Evolutionary conservation across 2,329 filamentous ascomycete species (phyloP).

Genomic region (Cercospora sp.): DNA sequence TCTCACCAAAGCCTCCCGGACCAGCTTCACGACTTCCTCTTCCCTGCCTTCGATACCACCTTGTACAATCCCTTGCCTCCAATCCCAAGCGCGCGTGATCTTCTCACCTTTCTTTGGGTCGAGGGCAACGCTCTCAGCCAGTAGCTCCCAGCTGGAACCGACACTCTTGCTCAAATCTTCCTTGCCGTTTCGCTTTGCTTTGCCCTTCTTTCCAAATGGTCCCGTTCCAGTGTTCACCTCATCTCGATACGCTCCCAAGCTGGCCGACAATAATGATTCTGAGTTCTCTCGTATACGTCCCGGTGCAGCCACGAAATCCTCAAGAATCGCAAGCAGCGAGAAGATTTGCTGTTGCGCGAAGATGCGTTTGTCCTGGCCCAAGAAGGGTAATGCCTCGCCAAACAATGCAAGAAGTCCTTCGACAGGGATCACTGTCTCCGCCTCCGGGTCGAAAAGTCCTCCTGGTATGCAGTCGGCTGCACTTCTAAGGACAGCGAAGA

Average conservation of each 20-base stretch:
- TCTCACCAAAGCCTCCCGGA: constrained; percentile 25
- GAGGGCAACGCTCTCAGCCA: constrained; percentile 27
- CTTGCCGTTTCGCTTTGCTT: constrained; percentile 21
- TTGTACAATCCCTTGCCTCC: constrained; percentile 26
- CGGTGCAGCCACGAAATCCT: constrained; percentile 34
- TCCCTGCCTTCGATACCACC: constrained; percentile 21
- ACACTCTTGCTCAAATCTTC: constrained; percentile 30
- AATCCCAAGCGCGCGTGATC: constrained; percentile 27
- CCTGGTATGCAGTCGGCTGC: constrained; percentile 89
- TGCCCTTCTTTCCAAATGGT: constrained; percentile 10
- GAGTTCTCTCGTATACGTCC: constrained; percentile 34
- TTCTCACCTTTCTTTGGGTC: constrained; percentile 17
- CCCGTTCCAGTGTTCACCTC: constrained; percentile 18
- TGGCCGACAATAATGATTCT: constrained; percentile 31
- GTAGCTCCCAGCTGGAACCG: constrained; percentile 34
- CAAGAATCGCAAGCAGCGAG: constrained; percentile 31
- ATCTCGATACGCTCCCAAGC: constrained; percentile 29
- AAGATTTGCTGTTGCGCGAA: constrained; percentile 34
- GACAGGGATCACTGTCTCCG: constrained; percentile 81
- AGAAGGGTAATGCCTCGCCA: constrained; percentile 77
- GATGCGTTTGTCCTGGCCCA: constrained; percentile 55
- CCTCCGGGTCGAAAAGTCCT: constrained; percentile 77
- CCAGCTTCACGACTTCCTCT: constrained; percentile 21
- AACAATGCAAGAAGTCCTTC: constrained; percentile 82
- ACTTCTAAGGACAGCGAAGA: constrained; percentile 81